Evolutionary conservation across 768 basidiomycete genomes (phyloP).

Genomic region (Boletus sp.): DNA sequence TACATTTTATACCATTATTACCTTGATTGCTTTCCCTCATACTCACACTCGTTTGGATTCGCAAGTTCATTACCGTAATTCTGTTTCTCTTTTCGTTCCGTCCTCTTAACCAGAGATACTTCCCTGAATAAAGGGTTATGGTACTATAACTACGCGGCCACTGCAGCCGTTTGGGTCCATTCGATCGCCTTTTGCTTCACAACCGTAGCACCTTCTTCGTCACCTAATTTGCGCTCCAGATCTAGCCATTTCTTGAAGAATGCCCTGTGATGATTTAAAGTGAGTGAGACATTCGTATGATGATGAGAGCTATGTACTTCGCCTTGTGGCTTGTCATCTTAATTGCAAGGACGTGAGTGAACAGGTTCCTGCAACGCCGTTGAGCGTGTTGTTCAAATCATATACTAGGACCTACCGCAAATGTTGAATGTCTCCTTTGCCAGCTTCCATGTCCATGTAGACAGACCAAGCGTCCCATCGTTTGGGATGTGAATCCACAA

Average conservation of each 20-base stretch:
- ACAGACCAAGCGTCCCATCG: constrained; percentile 94
- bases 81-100: constrained; percentile 34
- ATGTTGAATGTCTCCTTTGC: constrained; percentile 74
- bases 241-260: constrained; percentile 99
- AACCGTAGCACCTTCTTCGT: constrained; percentile 72
- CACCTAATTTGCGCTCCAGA: constrained; percentile 82
- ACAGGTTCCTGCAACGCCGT: constrained; percentile 62
- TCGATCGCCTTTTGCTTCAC: constrained; percentile 91
- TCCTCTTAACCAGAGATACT: constrained; percentile 36
- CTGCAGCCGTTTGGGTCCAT: constrained; percentile 73
- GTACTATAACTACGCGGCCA: constrained; percentile 12
- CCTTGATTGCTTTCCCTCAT: constrained; percentile 33
- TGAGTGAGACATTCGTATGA: neutral
- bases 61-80: constrained; percentile 37
- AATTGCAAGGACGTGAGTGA: constrained; percentile 74
- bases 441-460: constrained; percentile 95
- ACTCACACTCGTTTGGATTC: constrained; percentile 60
- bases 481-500: constrained; percentile 93
- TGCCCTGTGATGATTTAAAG: constrained; percentile 46
- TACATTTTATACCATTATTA: constrained; percentile 37
- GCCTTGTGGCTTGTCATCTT: constrained; percentile 96
- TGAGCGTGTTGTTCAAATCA: neutral
- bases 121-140: constrained; percentile 24
- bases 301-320: constrained; percentile 60
- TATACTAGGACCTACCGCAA: constrained; percentile 51